A percentile compares a stretch with the other conserved stretches of the same genome.
phyloP scores from a whole-genome alignment of 371 early-diverging fungal species.

The Thermomucor indicae-seudaticae region DNA sequence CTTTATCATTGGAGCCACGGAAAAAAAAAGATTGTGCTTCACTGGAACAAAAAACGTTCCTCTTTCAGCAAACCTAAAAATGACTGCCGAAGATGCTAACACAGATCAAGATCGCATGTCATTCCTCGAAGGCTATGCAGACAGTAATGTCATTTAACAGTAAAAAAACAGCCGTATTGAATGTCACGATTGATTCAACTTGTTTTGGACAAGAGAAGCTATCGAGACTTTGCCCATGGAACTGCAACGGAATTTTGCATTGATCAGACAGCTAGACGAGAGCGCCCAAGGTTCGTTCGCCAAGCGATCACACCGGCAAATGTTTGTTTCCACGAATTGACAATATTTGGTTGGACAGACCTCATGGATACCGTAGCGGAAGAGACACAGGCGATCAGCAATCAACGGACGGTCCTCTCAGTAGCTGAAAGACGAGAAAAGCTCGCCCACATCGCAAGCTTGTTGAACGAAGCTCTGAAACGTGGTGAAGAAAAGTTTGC shows the following conservation, averaged over 20 bases:
- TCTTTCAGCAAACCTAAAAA: too few species aligned
- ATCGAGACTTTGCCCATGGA: slow-evolving; percentile 86
- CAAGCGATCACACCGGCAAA: background rate
- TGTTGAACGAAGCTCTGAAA: slow-evolving; percentile 68
- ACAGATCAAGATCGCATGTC: slow-evolving; percentile 27
- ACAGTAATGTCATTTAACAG: slow-evolving; percentile 53
- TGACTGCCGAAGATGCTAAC: background rate
- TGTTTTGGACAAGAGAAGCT: slow-evolving; percentile 33
- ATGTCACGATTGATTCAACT: background rate
- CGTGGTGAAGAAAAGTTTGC: slow-evolving; percentile 94
- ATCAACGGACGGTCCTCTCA: slow-evolving; percentile 26
- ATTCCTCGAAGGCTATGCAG: slow-evolving; percentile 75
- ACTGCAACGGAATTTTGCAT: slow-evolving; percentile 84
- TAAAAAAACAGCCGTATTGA: background rate
- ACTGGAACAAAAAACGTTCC: too few species aligned
- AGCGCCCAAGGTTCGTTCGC: slow-evolving; percentile 57
- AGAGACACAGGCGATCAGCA: slow-evolving; percentile 37
- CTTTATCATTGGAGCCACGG: too few species aligned
- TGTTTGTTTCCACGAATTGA: background rate
- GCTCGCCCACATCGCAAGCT: slow-evolving; percentile 55
- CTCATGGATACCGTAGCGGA: slow-evolving; percentile 57
- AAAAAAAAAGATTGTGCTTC: too few species aligned
- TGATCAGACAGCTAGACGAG: slow-evolving; percentile 90
- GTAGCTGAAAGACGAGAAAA: slow-evolving; percentile 52
- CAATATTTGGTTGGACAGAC: slow-evolving; percentile 19